Conservation (phyloP, 2,329 filamentous ascomycete species). For the Colletotrichum kahawae region DNA sequence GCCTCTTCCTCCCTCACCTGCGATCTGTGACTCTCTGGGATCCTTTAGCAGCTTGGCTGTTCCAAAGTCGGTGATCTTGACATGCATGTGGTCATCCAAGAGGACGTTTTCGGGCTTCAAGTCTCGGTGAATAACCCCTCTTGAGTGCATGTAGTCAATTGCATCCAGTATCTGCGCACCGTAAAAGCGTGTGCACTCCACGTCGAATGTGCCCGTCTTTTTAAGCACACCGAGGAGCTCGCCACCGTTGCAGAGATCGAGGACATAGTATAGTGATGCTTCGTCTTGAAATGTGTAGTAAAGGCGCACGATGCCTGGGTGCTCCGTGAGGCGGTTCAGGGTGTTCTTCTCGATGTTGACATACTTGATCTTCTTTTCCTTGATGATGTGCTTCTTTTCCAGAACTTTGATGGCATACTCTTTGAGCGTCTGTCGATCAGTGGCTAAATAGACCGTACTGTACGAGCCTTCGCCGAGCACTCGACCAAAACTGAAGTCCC, state of each 20-base stretch:
- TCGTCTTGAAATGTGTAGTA: constrained; percentile 99
- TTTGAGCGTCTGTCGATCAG: constrained; percentile 90
- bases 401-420: constrained; percentile 98
- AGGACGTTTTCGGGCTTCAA: constrained; percentile 97
- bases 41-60: constrained; percentile 90
- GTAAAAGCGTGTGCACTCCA: constrained; percentile 94
- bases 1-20: constrained; percentile 43
- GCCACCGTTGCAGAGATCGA: constrained; percentile 90
- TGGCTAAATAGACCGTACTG: constrained; percentile 92
- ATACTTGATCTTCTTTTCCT: constrained; percentile 99
- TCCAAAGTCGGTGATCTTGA: constrained; percentile 98
- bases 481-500: constrained; percentile 93
- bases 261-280: constrained; percentile 92
- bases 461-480: constrained; percentile 96
- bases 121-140: constrained; percentile 95
- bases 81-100: constrained; percentile 92
- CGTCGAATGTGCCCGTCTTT: constrained; percentile 91
- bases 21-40: constrained; percentile 51
- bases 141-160: constrained; percentile 97
- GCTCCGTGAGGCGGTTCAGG: constrained; percentile 91
- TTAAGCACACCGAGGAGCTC: constrained; percentile 93
- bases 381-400: constrained; percentile 98
- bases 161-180: constrained; percentile 94
- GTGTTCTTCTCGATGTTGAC: constrained; percentile 99
- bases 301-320: constrained; percentile 92